Percentiles rank a stretch among this genome's conserved stretches.
These are phyloP conservation scores for Brassica cretica DNA, from an alignment of 345 rosid species.

Conservation along the genomic window DNA sequence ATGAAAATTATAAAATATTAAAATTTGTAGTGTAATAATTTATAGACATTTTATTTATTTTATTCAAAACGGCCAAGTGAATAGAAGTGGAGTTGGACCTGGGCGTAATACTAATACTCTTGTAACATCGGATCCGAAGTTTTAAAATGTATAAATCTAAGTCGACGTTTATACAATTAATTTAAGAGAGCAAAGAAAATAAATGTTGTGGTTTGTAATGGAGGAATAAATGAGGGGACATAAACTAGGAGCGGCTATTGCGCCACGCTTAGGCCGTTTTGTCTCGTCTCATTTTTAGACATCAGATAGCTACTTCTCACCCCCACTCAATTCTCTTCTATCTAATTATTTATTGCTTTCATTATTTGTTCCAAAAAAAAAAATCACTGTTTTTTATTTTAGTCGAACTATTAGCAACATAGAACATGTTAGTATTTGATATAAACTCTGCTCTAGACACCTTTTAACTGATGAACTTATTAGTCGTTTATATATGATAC, in stretches of 20 bases:
- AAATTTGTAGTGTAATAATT: background rate
- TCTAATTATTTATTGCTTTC: background rate
- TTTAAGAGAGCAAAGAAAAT: background rate
- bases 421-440: background rate
- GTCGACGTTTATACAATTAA: background rate
- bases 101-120: background rate
- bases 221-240: conserved; percentile 53
- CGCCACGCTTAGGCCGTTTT: conserved; percentile 50
- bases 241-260: conserved; percentile 46
- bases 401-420: background rate
- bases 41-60: background rate
- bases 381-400: background rate
- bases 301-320: conserved; percentile 38
- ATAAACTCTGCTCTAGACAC: background rate
- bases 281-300: conserved; percentile 48
- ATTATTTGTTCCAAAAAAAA: background rate
- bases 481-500: background rate
- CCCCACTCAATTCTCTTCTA: background rate
- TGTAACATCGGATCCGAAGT: conserved; percentile 8
- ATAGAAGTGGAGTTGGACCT: background rate
- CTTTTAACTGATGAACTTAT: background rate
- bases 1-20: background rate
- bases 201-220: background rate
- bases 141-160: background rate
- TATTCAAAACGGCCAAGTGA: background rate